Evolutionary conservation across 2,329 filamentous ascomycete genomes (phyloP).

Genomic region (Pseudovirgaria hyperparasitica): DNA sequence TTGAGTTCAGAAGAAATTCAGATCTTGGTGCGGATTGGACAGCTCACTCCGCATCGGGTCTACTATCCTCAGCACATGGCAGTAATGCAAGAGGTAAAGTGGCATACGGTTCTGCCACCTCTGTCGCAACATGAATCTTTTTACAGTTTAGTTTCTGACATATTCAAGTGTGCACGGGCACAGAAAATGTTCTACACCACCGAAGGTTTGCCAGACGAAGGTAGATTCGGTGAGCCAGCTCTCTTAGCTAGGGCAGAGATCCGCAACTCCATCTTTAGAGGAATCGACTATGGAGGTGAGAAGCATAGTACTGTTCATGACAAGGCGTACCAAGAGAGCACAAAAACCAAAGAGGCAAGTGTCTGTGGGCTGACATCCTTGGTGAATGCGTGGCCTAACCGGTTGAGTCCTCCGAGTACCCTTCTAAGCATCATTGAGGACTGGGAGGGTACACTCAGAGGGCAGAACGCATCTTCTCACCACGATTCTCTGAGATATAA

Average conservation of each 20-base stretch:
- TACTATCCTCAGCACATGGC: constrained; percentile 33
- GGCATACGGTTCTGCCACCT: constrained; percentile 24
- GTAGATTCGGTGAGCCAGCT: not conserved
- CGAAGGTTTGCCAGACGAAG: constrained; percentile 1
- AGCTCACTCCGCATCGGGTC: constrained; percentile 19
- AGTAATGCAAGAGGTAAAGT: constrained; percentile 31
- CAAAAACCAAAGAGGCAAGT: too few relatives aligned
- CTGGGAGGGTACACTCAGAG: too few relatives aligned
- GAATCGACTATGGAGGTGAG: constrained; percentile 21
- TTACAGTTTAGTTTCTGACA: constrained; percentile 3
- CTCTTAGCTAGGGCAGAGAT: constrained; percentile 16
- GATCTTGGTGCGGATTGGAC: constrained; percentile 14
- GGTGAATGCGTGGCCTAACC: too few relatives aligned
- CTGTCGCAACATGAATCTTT: constrained; percentile 13
- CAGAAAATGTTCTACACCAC: not conserved
- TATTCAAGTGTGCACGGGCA: constrained; percentile 8
- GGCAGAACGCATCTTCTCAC: too few relatives aligned
- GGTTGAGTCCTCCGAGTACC: too few relatives aligned
- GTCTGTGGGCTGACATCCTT: too few relatives aligned
- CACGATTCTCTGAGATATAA: too few relatives aligned
- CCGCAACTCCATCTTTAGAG: constrained; percentile 16
- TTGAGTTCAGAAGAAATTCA: constrained; percentile 15
- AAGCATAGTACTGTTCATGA: constrained; percentile 12
- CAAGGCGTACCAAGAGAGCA: constrained; percentile 8
- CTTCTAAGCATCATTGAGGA: too few relatives aligned